phyloP scores from a whole-genome alignment of 139 green algal species.

The Ettlia oleoabundans region DNA sequence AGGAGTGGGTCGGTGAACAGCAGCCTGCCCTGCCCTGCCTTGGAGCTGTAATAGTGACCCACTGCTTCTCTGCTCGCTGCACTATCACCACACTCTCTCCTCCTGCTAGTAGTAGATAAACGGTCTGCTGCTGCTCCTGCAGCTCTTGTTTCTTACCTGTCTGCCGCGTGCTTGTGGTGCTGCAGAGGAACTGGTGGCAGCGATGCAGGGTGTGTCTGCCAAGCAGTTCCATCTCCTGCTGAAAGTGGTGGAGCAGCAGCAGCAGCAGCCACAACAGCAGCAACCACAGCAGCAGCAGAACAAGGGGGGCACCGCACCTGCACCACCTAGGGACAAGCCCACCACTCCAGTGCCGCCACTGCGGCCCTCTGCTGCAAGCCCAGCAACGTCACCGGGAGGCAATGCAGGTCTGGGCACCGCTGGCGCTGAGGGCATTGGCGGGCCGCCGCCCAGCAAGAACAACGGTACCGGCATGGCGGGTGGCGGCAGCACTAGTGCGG shows the following conservation, averaged over 20 bases:
- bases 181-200: slow-evolving; percentile 45
- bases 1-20: too few species aligned
- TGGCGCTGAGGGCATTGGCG: too few species aligned
- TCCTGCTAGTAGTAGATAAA: too few species aligned
- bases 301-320: neutral
- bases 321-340: neutral
- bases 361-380: too few species aligned
- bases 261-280: slow-evolving; percentile 1
- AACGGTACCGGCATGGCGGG: neutral
- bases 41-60: too few species aligned
- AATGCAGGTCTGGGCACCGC: too few species aligned
- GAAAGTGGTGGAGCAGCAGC: slow-evolving; percentile 36
- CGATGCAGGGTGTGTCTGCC: slow-evolving; percentile 50
- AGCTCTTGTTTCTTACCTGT: neutral
- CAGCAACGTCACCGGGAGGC: too few species aligned
- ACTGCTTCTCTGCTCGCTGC: too few species aligned
- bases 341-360: too few species aligned
- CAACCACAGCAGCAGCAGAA: neutral
- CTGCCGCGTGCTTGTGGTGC: neutral
- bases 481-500: neutral
- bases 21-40: too few species aligned
- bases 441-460: neutral
- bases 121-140: neutral
- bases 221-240: slow-evolving; percentile 61
- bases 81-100: too few species aligned